These are phyloP conservation scores for Podila verticillata DNA, from an alignment of 192 early-diverging fungal species.

Conservation along the genomic window DNA sequence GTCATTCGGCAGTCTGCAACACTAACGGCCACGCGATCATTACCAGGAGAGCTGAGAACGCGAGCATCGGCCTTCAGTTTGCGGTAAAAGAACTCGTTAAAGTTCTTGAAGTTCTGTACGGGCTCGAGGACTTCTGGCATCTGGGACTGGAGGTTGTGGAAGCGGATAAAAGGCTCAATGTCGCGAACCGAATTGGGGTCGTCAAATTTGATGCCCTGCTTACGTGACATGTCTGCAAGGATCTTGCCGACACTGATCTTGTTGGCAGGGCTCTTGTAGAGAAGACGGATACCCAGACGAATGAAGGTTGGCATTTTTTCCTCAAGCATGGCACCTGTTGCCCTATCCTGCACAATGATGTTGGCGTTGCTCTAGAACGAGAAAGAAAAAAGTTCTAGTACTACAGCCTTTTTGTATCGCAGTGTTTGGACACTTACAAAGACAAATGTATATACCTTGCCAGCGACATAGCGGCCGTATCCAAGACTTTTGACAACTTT, in stretches of 20 bases:
- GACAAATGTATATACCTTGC: conserved; percentile 37
- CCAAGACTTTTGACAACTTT: conserved; percentile 71
- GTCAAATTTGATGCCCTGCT: conserved; percentile 80
- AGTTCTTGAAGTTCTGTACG: conserved; percentile 71
- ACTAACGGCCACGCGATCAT: conserved; percentile 68
- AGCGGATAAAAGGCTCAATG: conserved; percentile 77
- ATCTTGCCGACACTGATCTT: conserved; percentile 55
- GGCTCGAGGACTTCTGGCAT: conserved; percentile 76
- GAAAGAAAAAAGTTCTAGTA: not conserved
- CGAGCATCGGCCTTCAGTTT: conserved; percentile 76
- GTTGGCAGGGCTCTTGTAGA: conserved; percentile 72
- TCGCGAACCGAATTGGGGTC: conserved; percentile 66
- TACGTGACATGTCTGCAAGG: conserved; percentile 61
- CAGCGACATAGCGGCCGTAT: conserved; percentile 69
- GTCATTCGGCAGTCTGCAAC: conserved; percentile 82
- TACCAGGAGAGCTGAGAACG: conserved; percentile 46
- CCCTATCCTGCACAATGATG: conserved; percentile 80
- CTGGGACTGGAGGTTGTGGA: conserved; percentile 69
- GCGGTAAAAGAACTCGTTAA: conserved; percentile 91
- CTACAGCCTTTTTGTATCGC: too few relatives aligned
- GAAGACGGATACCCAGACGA: conserved; percentile 79
- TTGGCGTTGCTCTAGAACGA: conserved; percentile 68
- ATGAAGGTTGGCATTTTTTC: conserved; percentile 84
- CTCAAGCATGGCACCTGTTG: conserved; percentile 73
- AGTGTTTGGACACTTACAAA: not conserved